Conservation (phyloP, 495 filamentous ascomycete genomes). For the Aspergillus cavernicola region DNA sequence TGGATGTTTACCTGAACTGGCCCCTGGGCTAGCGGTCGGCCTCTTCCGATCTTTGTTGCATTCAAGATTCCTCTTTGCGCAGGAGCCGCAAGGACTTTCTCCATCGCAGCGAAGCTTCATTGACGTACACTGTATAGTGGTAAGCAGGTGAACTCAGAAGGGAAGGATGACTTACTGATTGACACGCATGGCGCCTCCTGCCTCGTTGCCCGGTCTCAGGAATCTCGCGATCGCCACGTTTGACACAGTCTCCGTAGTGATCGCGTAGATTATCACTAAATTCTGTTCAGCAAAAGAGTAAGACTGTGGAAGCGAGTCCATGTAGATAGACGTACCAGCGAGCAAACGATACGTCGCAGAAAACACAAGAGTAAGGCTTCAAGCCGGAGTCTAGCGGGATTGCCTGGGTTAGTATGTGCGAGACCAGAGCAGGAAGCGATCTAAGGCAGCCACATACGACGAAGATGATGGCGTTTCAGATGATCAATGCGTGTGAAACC, state of each 20-base stretch:
- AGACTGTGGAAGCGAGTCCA: too few relatives aligned
- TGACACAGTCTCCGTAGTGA: conserved; percentile 40
- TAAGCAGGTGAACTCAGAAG: conserved; percentile 1
- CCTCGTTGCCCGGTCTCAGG: conserved; percentile 46
- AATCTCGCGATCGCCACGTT: conserved; percentile 40
- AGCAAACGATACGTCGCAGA: conserved; percentile 44
- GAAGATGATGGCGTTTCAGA: conserved; percentile 45
- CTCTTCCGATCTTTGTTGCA: conserved; percentile 39
- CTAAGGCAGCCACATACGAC: conserved; percentile 30
- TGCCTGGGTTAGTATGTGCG: conserved; percentile 15
- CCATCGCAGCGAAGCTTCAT: conserved; percentile 54
- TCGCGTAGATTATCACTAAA: conserved; percentile 45
- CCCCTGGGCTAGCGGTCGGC: conserved; percentile 8
- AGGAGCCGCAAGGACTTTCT: conserved; percentile 43
- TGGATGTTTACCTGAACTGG: conserved; percentile 24
- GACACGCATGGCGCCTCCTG: conserved; percentile 44
- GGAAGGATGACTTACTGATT: conserved; percentile 30
- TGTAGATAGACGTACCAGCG: conserved; percentile 39
- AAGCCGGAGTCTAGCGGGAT: conserved; percentile 37
- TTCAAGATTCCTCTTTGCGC: conserved; percentile 38
- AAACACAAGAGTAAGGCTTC: conserved; percentile 44
- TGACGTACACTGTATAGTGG: conserved; percentile 37
- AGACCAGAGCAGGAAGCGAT: neutral
- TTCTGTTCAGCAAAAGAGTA: neutral
- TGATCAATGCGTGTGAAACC: conserved; percentile 49